Evolutionary conservation across 73 alveolate species (phyloP).

Genomic region (Paramecium tetraurelia): DNA sequence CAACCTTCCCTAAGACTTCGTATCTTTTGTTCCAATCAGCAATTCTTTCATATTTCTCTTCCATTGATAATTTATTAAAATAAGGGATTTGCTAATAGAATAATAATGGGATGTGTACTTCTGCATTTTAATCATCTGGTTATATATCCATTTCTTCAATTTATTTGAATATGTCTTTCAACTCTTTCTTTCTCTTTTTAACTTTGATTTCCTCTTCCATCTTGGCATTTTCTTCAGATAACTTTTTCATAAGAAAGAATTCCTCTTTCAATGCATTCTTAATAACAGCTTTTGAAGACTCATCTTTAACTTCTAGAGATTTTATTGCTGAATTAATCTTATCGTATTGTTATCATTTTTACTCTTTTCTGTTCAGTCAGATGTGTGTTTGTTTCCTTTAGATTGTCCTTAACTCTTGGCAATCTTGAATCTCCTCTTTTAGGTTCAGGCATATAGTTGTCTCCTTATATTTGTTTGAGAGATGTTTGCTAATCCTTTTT

Average conservation of each 20-base stretch:
- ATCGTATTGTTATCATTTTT: background rate
- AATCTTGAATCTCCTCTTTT: conserved; percentile 33
- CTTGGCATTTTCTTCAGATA: background rate
- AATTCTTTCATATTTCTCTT: background rate
- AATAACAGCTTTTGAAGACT: background rate
- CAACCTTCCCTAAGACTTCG: background rate
- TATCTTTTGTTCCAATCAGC: background rate
- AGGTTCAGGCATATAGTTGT: conserved; percentile 10
- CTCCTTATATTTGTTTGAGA: background rate
- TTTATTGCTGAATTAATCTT: background rate
- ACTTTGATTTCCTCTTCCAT: background rate
- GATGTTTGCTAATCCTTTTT: background rate
- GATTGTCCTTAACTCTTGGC: background rate
- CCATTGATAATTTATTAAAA: background rate
- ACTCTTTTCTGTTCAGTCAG: background rate
- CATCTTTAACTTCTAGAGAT: background rate
- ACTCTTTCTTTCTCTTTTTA: background rate
- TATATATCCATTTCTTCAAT: background rate
- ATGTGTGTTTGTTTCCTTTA: conserved; percentile 10
- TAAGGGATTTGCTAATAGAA: background rate
- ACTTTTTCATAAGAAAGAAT: background rate
- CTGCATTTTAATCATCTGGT: conserved; percentile 20
- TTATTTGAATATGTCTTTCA: background rate
- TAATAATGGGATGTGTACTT: background rate
- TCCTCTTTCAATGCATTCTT: background rate